A percentile compares a stretch with the other conserved stretches of the same genome.
phyloP scores from a whole-genome alignment of 805 yeast species.

The Kuraishia hungarica region DNA sequence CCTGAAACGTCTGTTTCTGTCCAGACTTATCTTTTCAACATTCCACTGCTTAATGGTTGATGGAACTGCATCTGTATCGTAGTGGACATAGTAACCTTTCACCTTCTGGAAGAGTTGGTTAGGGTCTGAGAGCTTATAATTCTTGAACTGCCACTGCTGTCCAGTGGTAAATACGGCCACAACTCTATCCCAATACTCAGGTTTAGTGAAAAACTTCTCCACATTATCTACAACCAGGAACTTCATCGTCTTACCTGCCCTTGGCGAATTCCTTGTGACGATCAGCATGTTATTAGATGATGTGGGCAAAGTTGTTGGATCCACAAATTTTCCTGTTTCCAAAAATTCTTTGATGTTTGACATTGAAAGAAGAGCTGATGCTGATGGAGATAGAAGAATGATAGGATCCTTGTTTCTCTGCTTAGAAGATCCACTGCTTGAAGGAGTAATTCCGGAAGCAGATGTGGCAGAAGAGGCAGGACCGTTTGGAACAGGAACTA shows the following conservation, averaged over 20 bases:
- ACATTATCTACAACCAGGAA: slow-evolving; percentile 84
- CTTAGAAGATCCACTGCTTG: background rate
- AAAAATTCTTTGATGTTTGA: slow-evolving; percentile 59
- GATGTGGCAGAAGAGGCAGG: slow-evolving; percentile 2
- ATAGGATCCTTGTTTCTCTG: slow-evolving; percentile 48
- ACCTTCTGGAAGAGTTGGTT: slow-evolving; percentile 72
- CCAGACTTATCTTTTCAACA: slow-evolving; percentile 68
- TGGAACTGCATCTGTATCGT: slow-evolving; percentile 75
- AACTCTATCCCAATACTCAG: slow-evolving; percentile 97
- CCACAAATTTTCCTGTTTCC: slow-evolving; percentile 61
- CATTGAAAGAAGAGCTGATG: slow-evolving; percentile 62
- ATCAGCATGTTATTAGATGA: slow-evolving; percentile 34
- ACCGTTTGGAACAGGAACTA: slow-evolving; percentile 10
- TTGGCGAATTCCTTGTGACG: slow-evolving; percentile 46
- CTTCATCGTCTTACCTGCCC: slow-evolving; percentile 45
- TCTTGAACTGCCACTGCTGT: slow-evolving; percentile 92
- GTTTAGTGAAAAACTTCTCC: slow-evolving; percentile 79
- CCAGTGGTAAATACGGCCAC: slow-evolving; percentile 96
- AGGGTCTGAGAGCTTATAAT: slow-evolving; percentile 79
- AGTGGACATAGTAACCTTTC: slow-evolving; percentile 73
- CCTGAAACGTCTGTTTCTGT: slow-evolving; percentile 75
- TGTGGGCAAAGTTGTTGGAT: slow-evolving; percentile 34
- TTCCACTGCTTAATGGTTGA: slow-evolving; percentile 78
- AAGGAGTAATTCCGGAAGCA: background rate
- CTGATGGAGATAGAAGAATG: slow-evolving; percentile 70